Conservation (phyloP, 2,329 filamentous ascomycete species). For the Didymella pomorum region DNA sequence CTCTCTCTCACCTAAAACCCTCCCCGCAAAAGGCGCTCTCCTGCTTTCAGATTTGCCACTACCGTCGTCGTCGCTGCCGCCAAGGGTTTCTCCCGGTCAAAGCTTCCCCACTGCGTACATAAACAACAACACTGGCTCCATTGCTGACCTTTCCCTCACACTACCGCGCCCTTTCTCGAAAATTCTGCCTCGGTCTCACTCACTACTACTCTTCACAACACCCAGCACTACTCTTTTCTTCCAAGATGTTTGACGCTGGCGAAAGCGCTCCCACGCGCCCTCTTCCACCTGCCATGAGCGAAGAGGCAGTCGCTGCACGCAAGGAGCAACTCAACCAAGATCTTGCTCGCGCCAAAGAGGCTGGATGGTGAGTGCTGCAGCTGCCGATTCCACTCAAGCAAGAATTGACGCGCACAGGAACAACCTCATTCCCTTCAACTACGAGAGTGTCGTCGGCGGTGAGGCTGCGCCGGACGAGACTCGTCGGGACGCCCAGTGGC, state of each 20-base stretch:
- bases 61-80: background rate
- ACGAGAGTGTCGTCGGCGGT: slow-evolving; percentile 49
- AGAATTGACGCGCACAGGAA: slow-evolving; percentile 28
- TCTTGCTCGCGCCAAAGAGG: slow-evolving; percentile 40
- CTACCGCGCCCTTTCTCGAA: background rate
- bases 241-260: slow-evolving; percentile 18
- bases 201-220: background rate
- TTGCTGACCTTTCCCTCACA: background rate
- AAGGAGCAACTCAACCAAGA: slow-evolving; percentile 38
- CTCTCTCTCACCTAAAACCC: slow-evolving; percentile 4
- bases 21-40: background rate
- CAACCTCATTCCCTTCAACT: slow-evolving; percentile 59
- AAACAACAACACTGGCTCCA: slow-evolving; percentile 6
- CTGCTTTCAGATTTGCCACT: background rate
- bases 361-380: slow-evolving; percentile 53
- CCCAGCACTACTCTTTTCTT: slow-evolving; percentile 1
- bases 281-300: slow-evolving; percentile 13
- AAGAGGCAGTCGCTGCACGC: slow-evolving; percentile 23
- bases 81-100: slow-evolving; percentile 6
- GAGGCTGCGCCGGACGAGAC: slow-evolving; percentile 32
- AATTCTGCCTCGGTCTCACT: background rate
- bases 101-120: slow-evolving; percentile 7
- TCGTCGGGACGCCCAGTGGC: slow-evolving; percentile 52
- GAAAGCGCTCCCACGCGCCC: slow-evolving; percentile 8
- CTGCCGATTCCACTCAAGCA: background rate